phyloP scores from a whole-genome alignment of 768 basidiomycete genomes.

The Tricholoma terreum region DNA sequence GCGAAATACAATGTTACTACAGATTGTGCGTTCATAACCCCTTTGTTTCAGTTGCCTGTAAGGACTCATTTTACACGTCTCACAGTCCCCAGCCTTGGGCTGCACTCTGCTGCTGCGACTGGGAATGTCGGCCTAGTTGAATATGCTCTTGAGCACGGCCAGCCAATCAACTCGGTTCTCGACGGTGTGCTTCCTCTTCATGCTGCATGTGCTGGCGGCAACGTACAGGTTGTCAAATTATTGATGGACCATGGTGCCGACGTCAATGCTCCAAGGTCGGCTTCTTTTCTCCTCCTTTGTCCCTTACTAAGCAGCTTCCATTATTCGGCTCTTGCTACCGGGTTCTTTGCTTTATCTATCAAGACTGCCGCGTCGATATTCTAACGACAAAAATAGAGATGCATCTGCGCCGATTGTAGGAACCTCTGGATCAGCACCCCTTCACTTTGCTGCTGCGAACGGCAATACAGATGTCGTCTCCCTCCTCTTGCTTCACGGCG shows the following conservation, averaged over 20 bases:
- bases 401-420: constrained; percentile 70
- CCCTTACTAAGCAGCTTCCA: constrained; percentile 8
- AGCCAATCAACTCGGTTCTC: constrained; percentile 93
- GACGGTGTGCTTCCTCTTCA: constrained; percentile 97
- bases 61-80: constrained; percentile 3
- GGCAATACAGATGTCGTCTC: constrained; percentile 78
- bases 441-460: constrained; percentile 96
- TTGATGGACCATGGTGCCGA: constrained; percentile 95
- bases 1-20: constrained; percentile 58
- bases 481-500: constrained; percentile 82
- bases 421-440: constrained; percentile 86
- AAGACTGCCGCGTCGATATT: constrained; percentile 74
- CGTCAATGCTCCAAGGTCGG: constrained; percentile 90
- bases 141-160: constrained; percentile 90
- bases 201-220: constrained; percentile 90
- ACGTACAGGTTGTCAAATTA: constrained; percentile 80
- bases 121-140: constrained; percentile 92
- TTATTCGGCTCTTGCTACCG: constrained; percentile 5
- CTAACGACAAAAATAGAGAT: constrained; percentile 64
- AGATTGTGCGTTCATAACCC: constrained; percentile 42
- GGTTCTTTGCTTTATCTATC: constrained; percentile 7
- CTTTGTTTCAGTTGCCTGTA: not conserved
- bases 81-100: constrained; percentile 70
- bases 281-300: constrained; percentile 11
- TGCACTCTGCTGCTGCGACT: constrained; percentile 74